Conservation (phyloP, 805 yeast genomes). For the Lipomyces sp. region DNA sequence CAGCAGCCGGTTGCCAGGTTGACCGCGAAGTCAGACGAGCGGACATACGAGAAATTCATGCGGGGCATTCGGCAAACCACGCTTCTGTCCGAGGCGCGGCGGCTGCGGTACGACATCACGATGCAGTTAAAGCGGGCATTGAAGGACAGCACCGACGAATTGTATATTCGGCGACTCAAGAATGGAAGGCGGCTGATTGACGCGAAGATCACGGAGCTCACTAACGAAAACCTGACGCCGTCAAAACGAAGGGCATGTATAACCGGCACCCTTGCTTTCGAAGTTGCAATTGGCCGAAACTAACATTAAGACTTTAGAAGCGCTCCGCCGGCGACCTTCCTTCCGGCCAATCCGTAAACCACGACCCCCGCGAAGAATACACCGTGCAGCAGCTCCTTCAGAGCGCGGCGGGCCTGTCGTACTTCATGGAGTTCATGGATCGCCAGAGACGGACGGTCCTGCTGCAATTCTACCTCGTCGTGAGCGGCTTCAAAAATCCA, state of each 20-base stretch:
- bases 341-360: not conserved
- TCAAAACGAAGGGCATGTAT: slow-evolving; percentile 2
- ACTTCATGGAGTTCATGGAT: slow-evolving; percentile 55
- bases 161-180: slow-evolving; percentile 33
- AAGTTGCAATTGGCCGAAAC: too few species aligned
- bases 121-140: slow-evolving; percentile 47
- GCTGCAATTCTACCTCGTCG: slow-evolving; percentile 63
- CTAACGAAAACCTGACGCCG: slow-evolving; percentile 24
- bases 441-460: slow-evolving; percentile 45
- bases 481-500: slow-evolving; percentile 70
- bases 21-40: slow-evolving; percentile 42
- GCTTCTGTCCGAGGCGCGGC: slow-evolving; percentile 47
- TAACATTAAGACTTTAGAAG: too few species aligned
- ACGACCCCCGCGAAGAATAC: slow-evolving; percentile 34
- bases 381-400: slow-evolving; percentile 47
- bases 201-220: slow-evolving; percentile 32
- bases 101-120: slow-evolving; percentile 47
- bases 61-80: slow-evolving; percentile 38
- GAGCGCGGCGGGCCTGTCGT: slow-evolving; percentile 48
- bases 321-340: slow-evolving; percentile 7
- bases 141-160: slow-evolving; percentile 36
- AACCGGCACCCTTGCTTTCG: too few species aligned
- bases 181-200: slow-evolving; percentile 38
- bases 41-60: slow-evolving; percentile 44
- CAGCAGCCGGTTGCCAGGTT: slow-evolving; percentile 34